These are phyloP conservation scores for Spiraea crenata DNA, from an alignment of 331 rosid species.

Conservation along the genomic window DNA sequence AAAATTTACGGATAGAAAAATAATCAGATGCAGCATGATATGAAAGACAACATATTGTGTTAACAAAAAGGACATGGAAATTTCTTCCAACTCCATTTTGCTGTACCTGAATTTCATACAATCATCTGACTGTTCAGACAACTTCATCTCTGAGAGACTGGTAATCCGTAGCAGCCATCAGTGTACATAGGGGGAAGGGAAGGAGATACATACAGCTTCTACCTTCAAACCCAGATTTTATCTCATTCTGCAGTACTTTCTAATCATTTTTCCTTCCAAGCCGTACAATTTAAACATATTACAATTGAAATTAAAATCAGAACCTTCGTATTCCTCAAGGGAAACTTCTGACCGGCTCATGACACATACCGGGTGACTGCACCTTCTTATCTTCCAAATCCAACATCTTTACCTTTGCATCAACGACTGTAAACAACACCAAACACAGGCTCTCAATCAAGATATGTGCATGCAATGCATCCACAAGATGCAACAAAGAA, in stretches of 20 bases:
- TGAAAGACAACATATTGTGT: background rate
- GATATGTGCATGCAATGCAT: background rate
- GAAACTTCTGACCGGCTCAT: slow-evolving; percentile 26
- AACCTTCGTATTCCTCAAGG: slow-evolving; percentile 25
- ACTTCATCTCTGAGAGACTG: slow-evolving; percentile 18
- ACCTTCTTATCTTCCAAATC: slow-evolving; percentile 32
- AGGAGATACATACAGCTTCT: slow-evolving; percentile 32
- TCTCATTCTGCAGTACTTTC: slow-evolving; percentile 49
- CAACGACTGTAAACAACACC: slow-evolving; percentile 51
- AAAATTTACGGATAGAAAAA: background rate
- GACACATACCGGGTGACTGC: slow-evolving; percentile 34
- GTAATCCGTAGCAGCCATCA: slow-evolving; percentile 31
- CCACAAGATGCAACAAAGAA: background rate
- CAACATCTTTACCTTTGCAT: slow-evolving; percentile 46
- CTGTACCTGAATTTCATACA: background rate
- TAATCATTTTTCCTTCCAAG: slow-evolving; percentile 38
- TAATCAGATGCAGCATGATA: too few species aligned
- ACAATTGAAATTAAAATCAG: slow-evolving; percentile 32
- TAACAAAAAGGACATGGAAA: background rate
- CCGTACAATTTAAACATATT: slow-evolving; percentile 49
- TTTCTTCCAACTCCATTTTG: background rate
- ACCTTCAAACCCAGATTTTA: slow-evolving; percentile 41
- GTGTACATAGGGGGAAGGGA: slow-evolving; percentile 41
- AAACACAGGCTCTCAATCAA: background rate
- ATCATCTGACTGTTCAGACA: slow-evolving; percentile 19